Evolutionary conservation across 1,284 basidiomycete genomes (phyloP), one percentile per base, ranked within the genome.

Genomic region (Tilletiopsis washingtonensis): DNA sequence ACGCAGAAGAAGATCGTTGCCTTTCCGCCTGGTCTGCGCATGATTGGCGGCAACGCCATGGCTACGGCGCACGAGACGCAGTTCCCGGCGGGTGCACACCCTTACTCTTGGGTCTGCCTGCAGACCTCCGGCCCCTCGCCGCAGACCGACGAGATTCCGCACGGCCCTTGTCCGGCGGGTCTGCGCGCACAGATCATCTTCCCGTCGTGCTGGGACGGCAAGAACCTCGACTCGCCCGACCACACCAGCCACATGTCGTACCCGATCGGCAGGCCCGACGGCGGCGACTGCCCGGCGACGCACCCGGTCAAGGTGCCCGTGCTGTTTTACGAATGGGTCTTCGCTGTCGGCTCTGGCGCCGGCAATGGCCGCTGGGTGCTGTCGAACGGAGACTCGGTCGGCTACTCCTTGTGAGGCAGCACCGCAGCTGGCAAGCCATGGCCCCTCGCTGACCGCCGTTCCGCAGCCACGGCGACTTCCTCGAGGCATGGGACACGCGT

Each of bases 121-220:
- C 69, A 75, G 53, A 74, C 73, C 56, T 50, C 53, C 24, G 58
- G 59, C 25, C 64, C 64, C 14, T 56, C 59, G 42, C 43, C 52
- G 45, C 65, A 62, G 51, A 58, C 51, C 24, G 34, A 29, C 29
- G 45, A 44, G n/a, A 24, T 66, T 40, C 55, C 59, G 1, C 40
- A 32, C n/a, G 29, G 26, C 9, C 29, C 48, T 2, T 64, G 63
- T 41, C 69, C 74, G 12, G 56, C 68, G 25, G 75, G 74, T 39
- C 68, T 77, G 62, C 62, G 76, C 39, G 69, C 74, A 20, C 75
- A 76, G 54, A 68, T 76, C 44, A 63, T 71, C 54, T 74, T 80
- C 71, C 79, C 78, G n/a, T 75, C 76, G 1, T 80, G 78, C 66
- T 80, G 79, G 79, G 76, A 79, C 57, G 79, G 79, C 5, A 63